A percentile compares a stretch with the other conserved stretches of the same genome.
Evolutionary conservation across 495 filamentous ascomycete species (phyloP).

Genomic region (Bacidia gigantensis): DNA sequence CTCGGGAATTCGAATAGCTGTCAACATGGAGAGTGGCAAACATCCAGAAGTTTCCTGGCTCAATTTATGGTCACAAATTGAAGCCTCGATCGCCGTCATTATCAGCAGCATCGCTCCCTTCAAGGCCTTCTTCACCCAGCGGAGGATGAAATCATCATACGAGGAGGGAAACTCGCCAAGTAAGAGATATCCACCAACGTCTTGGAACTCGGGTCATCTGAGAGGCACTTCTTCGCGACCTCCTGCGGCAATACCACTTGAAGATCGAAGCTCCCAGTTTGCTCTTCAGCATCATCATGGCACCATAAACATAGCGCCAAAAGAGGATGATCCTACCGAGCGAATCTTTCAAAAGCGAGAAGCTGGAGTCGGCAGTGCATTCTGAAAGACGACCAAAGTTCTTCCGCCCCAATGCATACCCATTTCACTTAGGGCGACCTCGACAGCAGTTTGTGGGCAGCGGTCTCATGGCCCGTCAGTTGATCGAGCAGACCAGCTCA

Average conservation of each 20-base stretch:
- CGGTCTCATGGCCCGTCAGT: too few relatives aligned
- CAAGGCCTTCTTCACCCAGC: slow-evolving; percentile 12
- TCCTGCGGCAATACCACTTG: background rate
- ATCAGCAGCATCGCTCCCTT: slow-evolving; percentile 15
- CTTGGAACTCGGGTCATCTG: background rate
- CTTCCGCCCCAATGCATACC: too few relatives aligned
- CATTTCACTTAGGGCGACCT: too few relatives aligned
- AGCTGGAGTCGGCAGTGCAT: too few relatives aligned
- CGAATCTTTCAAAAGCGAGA: background rate
- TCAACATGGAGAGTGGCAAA: slow-evolving; percentile 4
- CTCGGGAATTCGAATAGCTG: slow-evolving; percentile 12
- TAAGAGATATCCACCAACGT: background rate
- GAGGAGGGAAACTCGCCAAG: background rate
- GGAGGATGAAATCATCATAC: background rate
- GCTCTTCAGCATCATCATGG: slow-evolving; percentile 5
- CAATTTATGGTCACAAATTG: slow-evolving; percentile 14
- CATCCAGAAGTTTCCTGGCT: slow-evolving; percentile 15
- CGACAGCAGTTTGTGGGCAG: too few relatives aligned
- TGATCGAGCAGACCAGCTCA: too few relatives aligned
- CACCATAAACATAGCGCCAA: slow-evolving; percentile 1
- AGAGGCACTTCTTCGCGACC: background rate
- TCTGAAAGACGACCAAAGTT: too few relatives aligned
- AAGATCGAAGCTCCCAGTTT: background rate
- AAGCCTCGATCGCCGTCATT: slow-evolving; percentile 15
- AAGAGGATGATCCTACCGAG: background rate